These are phyloP conservation scores for Gracilaria caudata DNA, from an alignment of 23 red algal species.

Conservation along the genomic window DNA sequence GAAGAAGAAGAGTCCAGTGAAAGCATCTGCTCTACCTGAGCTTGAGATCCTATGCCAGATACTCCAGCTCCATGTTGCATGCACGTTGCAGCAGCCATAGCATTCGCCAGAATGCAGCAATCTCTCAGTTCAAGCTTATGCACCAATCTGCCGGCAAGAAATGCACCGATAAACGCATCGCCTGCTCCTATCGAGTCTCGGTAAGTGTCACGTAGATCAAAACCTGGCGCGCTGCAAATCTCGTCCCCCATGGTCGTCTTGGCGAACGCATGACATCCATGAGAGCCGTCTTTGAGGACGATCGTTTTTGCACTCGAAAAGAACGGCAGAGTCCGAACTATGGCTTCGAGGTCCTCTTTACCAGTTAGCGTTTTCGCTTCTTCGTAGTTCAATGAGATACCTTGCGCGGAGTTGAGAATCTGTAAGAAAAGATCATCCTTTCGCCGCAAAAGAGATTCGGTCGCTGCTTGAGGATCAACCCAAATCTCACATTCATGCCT, in stretches of 20 bases:
- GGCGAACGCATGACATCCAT: conserved; percentile 30
- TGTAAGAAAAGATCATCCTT: conserved; percentile 23
- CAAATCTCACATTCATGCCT: conserved; percentile 9
- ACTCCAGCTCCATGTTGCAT: conserved; percentile 43
- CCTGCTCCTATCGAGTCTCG: conserved; percentile 39
- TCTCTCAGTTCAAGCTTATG: conserved; percentile 11
- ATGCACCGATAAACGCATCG: conserved; percentile 50
- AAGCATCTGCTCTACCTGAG: neutral
- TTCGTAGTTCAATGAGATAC: conserved; percentile 26
- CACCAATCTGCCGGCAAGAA: conserved; percentile 32
- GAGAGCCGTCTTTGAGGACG: conserved; percentile 35
- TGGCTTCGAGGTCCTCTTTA: neutral
- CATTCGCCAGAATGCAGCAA: conserved; percentile 39
- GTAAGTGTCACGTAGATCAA: conserved; percentile 19
- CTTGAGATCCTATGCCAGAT: conserved; percentile 1
- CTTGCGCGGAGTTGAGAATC: conserved; percentile 21
- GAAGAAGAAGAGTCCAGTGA: neutral
- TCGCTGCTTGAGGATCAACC: conserved; percentile 46
- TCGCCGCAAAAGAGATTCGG: conserved; percentile 12
- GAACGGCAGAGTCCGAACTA: conserved; percentile 3
- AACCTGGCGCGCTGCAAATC: conserved; percentile 17
- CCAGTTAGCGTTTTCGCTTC: conserved; percentile 30
- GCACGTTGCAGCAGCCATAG: conserved; percentile 42
- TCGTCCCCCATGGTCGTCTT: conserved; percentile 20
- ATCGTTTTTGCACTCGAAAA: conserved; percentile 12